Conservation (phyloP, 2,329 filamentous ascomycete genomes). For the Gremmenia infestans region DNA sequence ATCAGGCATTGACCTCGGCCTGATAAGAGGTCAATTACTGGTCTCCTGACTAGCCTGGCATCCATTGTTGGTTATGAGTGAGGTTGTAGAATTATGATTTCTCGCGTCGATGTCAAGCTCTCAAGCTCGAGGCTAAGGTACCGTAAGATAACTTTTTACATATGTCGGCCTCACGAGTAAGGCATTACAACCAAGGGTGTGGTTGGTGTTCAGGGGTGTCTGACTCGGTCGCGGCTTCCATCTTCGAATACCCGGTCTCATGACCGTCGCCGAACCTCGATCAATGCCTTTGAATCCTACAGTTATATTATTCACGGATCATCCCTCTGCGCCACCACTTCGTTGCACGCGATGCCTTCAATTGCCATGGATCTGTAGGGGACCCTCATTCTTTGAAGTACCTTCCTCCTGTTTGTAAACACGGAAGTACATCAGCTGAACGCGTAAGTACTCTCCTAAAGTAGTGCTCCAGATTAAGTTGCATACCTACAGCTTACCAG, state of each 20-base stretch:
- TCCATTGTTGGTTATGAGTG: conserved; percentile 25
- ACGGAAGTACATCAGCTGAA: conserved; percentile 17
- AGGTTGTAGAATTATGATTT: background rate
- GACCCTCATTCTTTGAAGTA: background rate
- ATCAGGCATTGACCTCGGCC: conserved; percentile 25
- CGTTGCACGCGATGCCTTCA: conserved; percentile 11
- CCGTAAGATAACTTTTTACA: conserved; percentile 2
- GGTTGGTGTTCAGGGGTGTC: too few relatives aligned
- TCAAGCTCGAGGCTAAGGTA: conserved; percentile 1
- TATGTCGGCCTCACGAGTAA: background rate
- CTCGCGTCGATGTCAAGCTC: background rate
- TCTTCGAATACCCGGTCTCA: too few relatives aligned
- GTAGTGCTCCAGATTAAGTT: conserved; percentile 20
- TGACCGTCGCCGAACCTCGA: too few relatives aligned
- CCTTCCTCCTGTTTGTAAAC: background rate
- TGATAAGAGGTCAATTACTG: conserved; percentile 24
- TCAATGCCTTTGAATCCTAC: conserved; percentile 8
- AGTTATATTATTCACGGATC: conserved; percentile 6
- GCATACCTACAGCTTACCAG: conserved; percentile 10
- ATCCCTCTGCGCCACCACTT: conserved; percentile 4
- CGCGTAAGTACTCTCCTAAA: conserved; percentile 15
- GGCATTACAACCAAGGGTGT: too few relatives aligned
- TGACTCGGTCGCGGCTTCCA: too few relatives aligned
- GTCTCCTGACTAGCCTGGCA: conserved; percentile 26
- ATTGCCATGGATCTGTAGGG: conserved; percentile 5